A percentile compares a stretch with the other conserved stretches of the same genome.
Evolutionary conservation across 202 grass and related monocot genomes (phyloP).

Genomic region (Saccharum hybrid): DNA sequence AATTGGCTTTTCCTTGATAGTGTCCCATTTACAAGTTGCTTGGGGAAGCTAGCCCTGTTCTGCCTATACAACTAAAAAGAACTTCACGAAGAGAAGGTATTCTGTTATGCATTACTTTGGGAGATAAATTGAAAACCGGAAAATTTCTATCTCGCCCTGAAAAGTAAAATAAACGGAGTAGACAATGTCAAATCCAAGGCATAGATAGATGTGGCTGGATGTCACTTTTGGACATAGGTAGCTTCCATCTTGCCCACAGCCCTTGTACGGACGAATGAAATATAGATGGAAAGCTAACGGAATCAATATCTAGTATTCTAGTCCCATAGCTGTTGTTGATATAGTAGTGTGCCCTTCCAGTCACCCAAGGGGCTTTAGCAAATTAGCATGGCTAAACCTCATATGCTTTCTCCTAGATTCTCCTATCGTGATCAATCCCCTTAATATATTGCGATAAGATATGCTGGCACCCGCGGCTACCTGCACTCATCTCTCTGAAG

Average conservation of each 20-base stretch:
- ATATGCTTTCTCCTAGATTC: conserved; percentile 50
- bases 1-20: conserved; percentile 40
- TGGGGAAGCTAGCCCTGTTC: conserved; percentile 21
- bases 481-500: conserved; percentile 39
- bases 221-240: conserved; percentile 58
- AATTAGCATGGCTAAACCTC: conserved; percentile 44
- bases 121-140: conserved; percentile 21
- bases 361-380: conserved; percentile 37
- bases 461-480: conserved; percentile 45
- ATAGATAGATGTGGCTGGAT: conserved; percentile 27
- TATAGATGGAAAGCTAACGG: conserved; percentile 39
- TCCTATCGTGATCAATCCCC: conserved; percentile 50
- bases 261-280: conserved; percentile 50
- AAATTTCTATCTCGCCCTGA: conserved; percentile 13
- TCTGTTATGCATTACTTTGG: conserved; percentile 23
- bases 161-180: conserved; percentile 32
- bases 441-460: conserved; percentile 49
- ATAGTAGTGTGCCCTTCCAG: conserved; percentile 46
- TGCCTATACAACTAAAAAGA: conserved; percentile 35
- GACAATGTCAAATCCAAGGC: conserved; percentile 46
- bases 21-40: conserved; percentile 22
- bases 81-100: neutral
- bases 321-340: conserved; percentile 30
- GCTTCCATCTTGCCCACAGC: conserved; percentile 47
- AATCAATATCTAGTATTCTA: conserved; percentile 51